phyloP scores from a whole-genome alignment of 2,329 filamentous ascomycete genomes.

The Lecanicillium sp. region DNA sequence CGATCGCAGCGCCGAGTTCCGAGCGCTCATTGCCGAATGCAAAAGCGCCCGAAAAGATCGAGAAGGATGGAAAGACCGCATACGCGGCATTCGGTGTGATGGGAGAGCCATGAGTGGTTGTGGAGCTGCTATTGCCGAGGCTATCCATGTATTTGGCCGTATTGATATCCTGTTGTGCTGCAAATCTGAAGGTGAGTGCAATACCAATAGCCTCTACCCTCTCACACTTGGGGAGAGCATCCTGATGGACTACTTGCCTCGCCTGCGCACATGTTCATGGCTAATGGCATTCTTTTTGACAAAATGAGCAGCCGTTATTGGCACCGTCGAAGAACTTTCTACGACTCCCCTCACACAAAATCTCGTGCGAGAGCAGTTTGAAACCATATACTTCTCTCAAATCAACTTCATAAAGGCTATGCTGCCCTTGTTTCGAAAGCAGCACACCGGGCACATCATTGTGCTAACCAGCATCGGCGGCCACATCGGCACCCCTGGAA shows the following conservation, averaged over 20 bases:
- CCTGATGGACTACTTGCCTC: too few relatives aligned
- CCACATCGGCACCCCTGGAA: constrained; percentile 84
- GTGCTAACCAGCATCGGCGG: constrained; percentile 84
- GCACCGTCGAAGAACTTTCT: constrained; percentile 82
- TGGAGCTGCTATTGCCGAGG: constrained; percentile 79
- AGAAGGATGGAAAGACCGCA: constrained; percentile 73
- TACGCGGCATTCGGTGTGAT: constrained; percentile 58
- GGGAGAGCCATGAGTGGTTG: constrained; percentile 60
- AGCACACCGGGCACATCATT: constrained; percentile 83
- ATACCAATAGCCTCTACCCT: not conserved
- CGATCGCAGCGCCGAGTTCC: constrained; percentile 68
- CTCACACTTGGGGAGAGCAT: too few relatives aligned
- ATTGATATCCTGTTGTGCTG: constrained; percentile 89
- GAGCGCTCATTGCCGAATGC: constrained; percentile 65
- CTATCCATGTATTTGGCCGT: constrained; percentile 72
- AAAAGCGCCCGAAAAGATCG: constrained; percentile 54
- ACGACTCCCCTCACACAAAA: constrained; percentile 64
- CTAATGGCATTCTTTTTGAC: not conserved
- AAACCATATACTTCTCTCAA: constrained; percentile 89
- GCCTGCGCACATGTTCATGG: too few relatives aligned
- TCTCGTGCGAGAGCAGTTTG: constrained; percentile 84
- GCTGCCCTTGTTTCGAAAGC: constrained; percentile 68
- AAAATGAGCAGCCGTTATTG: constrained; percentile 59
- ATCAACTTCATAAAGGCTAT: constrained; percentile 92
- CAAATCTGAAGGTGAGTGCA: constrained; percentile 64